phyloP scores from a whole-genome alignment of 345 rosid genomes.

The Sonneratia caseolaris region DNA sequence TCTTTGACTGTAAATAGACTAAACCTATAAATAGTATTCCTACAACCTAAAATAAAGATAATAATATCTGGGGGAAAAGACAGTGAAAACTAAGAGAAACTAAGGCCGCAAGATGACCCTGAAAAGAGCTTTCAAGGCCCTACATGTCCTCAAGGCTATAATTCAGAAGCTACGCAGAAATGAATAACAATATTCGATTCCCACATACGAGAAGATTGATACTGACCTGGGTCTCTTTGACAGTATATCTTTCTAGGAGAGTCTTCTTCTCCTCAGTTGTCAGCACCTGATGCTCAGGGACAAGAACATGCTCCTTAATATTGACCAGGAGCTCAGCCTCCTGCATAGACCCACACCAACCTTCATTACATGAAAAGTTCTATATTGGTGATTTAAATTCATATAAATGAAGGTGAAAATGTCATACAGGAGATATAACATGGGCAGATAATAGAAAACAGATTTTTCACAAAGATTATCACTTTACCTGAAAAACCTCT shows the following conservation, averaged over 20 bases:
- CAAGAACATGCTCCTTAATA: slow-evolving; percentile 37
- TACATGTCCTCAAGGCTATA: background rate
- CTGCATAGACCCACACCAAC: slow-evolving; percentile 13
- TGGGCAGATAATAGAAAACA: background rate
- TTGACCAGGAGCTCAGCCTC: slow-evolving; percentile 32
- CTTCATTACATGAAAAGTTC: background rate
- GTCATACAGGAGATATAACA: background rate
- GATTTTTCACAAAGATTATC: background rate
- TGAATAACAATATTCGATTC: background rate
- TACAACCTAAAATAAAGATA: background rate
- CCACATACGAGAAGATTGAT: background rate
- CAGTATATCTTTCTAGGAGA: slow-evolving; percentile 32
- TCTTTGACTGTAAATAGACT: background rate
- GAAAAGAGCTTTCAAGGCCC: background rate
- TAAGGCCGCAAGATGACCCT: background rate
- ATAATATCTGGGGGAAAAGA: background rate
- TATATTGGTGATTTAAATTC: background rate
- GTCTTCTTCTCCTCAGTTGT: slow-evolving; percentile 36
- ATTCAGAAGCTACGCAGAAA: background rate
- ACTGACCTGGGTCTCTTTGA: slow-evolving; percentile 34
- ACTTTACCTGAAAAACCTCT: slow-evolving; percentile 76
- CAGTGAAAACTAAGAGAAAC: background rate
- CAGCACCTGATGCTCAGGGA: slow-evolving; percentile 36
- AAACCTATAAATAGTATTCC: background rate
- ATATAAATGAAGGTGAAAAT: background rate